Conservation (phyloP, 1,284 basidiomycete genomes). For the Ceratobasidium sp. region DNA sequence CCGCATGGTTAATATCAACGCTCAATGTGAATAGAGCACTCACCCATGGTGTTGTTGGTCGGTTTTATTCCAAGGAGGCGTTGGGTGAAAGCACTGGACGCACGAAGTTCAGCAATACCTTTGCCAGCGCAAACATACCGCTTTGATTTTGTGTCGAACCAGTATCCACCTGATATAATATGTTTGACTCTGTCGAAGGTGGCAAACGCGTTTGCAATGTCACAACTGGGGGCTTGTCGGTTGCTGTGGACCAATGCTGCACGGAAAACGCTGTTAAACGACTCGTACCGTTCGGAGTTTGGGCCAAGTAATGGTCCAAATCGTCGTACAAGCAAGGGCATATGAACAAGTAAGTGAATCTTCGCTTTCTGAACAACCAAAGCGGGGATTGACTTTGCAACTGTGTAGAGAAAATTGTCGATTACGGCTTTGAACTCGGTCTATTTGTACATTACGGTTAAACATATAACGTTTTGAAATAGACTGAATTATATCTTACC, state of each 20-base stretch:
- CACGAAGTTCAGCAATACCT: neutral
- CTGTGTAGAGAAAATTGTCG: neutral
- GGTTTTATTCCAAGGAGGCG: neutral
- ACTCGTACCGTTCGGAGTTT: conserved; percentile 42
- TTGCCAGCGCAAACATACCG: neutral
- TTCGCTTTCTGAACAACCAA: conserved; percentile 41
- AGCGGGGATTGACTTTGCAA: neutral
- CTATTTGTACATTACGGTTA: conserved; percentile 40
- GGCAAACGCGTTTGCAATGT: conserved; percentile 39
- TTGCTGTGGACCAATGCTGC: conserved; percentile 44
- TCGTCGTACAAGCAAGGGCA: conserved; percentile 35
- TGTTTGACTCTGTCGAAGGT: conserved; percentile 39
- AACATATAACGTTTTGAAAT: no score
- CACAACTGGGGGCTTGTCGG: conserved; percentile 44
- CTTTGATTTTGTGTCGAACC: neutral
- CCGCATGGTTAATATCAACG: no score
- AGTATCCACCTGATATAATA: conserved; percentile 43
- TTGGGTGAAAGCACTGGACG: neutral
- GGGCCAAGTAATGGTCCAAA: conserved; percentile 42
- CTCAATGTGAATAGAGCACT: no score
- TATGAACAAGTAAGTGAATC: conserved; percentile 44
- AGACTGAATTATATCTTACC: conserved; percentile 45
- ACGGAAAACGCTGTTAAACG: conserved; percentile 43
- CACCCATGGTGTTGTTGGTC: neutral
- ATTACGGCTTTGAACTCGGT: neutral